phyloP scores from a whole-genome alignment of 345 rosid species.

The Populus simonii region DNA sequence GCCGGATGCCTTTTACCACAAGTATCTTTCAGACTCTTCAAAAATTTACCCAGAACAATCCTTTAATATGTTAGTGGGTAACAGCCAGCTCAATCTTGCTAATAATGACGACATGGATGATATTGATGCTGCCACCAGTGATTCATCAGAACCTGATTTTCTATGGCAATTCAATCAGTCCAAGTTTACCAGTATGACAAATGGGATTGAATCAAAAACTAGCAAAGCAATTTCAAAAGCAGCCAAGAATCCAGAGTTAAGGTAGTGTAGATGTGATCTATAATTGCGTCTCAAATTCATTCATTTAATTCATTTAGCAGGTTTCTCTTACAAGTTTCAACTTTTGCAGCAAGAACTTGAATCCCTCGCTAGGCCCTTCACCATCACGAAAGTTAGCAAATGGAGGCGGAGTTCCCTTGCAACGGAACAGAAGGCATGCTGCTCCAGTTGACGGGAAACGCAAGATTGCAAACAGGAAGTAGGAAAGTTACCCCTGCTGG shows the following conservation, averaged over 20 bases:
- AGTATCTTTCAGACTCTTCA: slow-evolving; percentile 65
- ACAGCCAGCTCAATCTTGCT: slow-evolving; percentile 36
- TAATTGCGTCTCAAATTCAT: background rate
- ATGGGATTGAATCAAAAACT: slow-evolving; percentile 43
- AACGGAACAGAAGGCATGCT: slow-evolving; percentile 52
- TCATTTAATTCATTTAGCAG: background rate
- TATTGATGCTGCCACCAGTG: slow-evolving; percentile 83
- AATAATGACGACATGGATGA: slow-evolving; percentile 58
- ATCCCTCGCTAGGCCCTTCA: slow-evolving; percentile 52
- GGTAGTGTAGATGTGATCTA: slow-evolving; percentile 9
- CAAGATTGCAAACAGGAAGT: slow-evolving; percentile 55
- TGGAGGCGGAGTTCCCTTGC: slow-evolving; percentile 39
- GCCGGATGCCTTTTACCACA: slow-evolving; percentile 57
- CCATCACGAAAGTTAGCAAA: slow-evolving; percentile 57
- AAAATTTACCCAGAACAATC: slow-evolving; percentile 65
- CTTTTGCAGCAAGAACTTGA: slow-evolving; percentile 47
- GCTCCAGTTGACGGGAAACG: slow-evolving; percentile 58
- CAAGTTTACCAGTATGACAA: slow-evolving; percentile 46
- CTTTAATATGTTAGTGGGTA: slow-evolving; percentile 57
- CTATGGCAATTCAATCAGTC: slow-evolving; percentile 85
- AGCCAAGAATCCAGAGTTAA: slow-evolving; percentile 37
- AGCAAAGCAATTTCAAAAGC: slow-evolving; percentile 55
- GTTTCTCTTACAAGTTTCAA: background rate
- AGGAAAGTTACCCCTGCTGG: slow-evolving; percentile 34
- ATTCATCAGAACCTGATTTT: slow-evolving; percentile 85